Percentiles rank a stretch among this genome's conserved stretches.
These are phyloP conservation scores for Pseudogymnoascus verrucosus DNA, from an alignment of 2,329 filamentous ascomycete genomes.

Conservation along the genomic window DNA sequence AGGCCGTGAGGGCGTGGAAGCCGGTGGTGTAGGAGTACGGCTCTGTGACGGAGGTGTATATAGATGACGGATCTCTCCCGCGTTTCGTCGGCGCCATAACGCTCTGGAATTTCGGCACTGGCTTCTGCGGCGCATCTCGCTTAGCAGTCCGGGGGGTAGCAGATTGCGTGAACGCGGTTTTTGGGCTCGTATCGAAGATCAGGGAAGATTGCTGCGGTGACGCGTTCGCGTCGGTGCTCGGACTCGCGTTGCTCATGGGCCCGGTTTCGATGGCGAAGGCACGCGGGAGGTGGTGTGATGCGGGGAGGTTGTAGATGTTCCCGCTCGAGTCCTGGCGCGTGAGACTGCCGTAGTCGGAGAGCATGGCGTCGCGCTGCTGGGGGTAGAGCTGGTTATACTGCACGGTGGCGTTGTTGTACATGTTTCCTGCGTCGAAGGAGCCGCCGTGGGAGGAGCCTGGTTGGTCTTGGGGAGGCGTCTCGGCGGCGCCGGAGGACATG, in stretches of 20 bases:
- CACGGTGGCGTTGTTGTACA: slow-evolving; percentile 26
- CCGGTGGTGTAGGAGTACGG: slow-evolving; percentile 86
- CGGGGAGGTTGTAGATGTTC: slow-evolving; percentile 37
- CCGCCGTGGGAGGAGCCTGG: slow-evolving; percentile 40
- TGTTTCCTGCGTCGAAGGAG: slow-evolving; percentile 22
- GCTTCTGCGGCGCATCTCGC: slow-evolving; percentile 19
- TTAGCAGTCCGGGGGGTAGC: slow-evolving; percentile 16
- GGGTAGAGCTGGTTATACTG: slow-evolving; percentile 43
- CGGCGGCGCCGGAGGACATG: slow-evolving; percentile 86
- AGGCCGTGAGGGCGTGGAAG: slow-evolving; percentile 80
- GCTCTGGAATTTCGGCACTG: slow-evolving; percentile 22
- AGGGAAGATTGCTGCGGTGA: slow-evolving; percentile 49
- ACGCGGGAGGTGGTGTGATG: slow-evolving; percentile 54
- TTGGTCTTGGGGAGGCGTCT: slow-evolving; percentile 62
- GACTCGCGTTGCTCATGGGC: slow-evolving; percentile 54
- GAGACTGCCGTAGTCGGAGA: slow-evolving; percentile 45
- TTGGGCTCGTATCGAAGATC: slow-evolving; percentile 49
- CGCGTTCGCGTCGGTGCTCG: slow-evolving; percentile 54
- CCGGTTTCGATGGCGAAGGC: slow-evolving; percentile 58
- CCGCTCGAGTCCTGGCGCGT: slow-evolving; percentile 36
- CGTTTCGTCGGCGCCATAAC: slow-evolving; percentile 38
- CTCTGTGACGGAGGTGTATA: slow-evolving; percentile 83
- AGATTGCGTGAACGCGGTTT: slow-evolving; percentile 22
- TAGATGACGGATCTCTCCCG: slow-evolving; percentile 66
- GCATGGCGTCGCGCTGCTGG: slow-evolving; percentile 35